Evolutionary conservation across 805 yeast genomes (phyloP).

Genomic region (Lipomyces chichibuensis): DNA sequence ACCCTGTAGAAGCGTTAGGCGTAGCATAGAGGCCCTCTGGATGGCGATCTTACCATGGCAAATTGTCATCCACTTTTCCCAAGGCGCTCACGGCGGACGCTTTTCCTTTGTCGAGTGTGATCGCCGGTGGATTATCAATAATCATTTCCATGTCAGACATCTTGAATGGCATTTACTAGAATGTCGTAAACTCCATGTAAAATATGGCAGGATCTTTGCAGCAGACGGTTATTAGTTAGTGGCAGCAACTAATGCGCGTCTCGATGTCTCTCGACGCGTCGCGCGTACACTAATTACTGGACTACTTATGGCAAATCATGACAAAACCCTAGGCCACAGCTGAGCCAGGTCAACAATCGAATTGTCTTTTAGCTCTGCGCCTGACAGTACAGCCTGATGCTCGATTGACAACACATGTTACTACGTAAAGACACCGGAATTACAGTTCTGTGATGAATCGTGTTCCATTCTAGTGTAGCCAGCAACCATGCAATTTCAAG

Average conservation of each 20-base stretch:
- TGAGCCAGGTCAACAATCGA: too few species aligned
- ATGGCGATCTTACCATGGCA: conserved; percentile 31
- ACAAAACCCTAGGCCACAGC: not conserved
- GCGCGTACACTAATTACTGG: not conserved
- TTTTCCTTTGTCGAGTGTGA: conserved; percentile 19
- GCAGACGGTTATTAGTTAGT: not conserved
- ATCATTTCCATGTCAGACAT: conserved; percentile 14
- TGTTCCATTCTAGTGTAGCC: too few species aligned
- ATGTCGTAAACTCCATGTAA: not conserved
- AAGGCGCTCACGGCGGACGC: not conserved
- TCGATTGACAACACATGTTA: not conserved
- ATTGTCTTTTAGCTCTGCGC: too few species aligned
- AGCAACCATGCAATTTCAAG: too few species aligned
- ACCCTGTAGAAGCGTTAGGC: conserved; percentile 53
- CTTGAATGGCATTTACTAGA: not conserved
- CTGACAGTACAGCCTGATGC: too few species aligned
- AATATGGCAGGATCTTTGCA: not conserved
- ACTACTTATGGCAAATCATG: not conserved
- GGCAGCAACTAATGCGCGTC: not conserved
- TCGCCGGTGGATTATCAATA: conserved; percentile 6
- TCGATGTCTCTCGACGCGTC: not conserved
- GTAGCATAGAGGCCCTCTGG: not conserved
- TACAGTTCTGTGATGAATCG: too few species aligned
- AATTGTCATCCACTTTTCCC: conserved; percentile 19
- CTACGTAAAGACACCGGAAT: too few species aligned